Conservation (phyloP, 177 flowering plant species). For the Tripterygium wilfordii region DNA sequence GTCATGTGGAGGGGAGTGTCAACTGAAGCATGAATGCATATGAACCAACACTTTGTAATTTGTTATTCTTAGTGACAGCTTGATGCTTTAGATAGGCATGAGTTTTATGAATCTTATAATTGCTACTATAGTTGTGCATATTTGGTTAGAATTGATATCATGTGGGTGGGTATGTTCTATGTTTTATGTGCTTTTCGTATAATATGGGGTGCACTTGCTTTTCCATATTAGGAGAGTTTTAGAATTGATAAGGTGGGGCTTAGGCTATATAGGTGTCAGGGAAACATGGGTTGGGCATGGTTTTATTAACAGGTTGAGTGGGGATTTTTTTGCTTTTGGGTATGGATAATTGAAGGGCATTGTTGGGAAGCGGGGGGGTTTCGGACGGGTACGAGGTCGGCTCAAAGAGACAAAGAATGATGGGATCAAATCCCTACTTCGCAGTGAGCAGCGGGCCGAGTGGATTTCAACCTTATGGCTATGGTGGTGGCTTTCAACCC, state of each 20-base stretch:
- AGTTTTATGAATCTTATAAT: too few relatives aligned
- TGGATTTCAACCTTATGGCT: slow-evolving; percentile 46
- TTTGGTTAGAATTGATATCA: too few relatives aligned
- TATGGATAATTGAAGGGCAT: slow-evolving; percentile 63
- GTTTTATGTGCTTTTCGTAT: background rate
- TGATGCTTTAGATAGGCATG: too few relatives aligned
- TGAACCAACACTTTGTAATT: too few relatives aligned
- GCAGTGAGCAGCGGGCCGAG: slow-evolving; percentile 68
- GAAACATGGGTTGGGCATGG: slow-evolving; percentile 51
- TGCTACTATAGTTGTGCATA: too few relatives aligned
- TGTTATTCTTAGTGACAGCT: too few relatives aligned
- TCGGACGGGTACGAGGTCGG: slow-evolving; percentile 95
- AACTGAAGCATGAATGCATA: too few relatives aligned
- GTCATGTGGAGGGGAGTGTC: too few relatives aligned
- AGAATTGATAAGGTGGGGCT: too few relatives aligned
- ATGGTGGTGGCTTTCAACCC: slow-evolving; percentile 45
- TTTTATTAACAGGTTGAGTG: slow-evolving; percentile 67
- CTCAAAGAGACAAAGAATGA: slow-evolving; percentile 99
- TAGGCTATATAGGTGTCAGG: slow-evolving; percentile 37
- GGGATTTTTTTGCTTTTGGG: slow-evolving; percentile 49
- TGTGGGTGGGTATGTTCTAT: too few relatives aligned
- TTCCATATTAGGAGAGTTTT: slow-evolving; percentile 13
- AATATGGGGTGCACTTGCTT: background rate
- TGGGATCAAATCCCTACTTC: slow-evolving; percentile 91
- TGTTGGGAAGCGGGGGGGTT: slow-evolving; percentile 89